Evolutionary conservation across 1,284 basidiomycete genomes (phyloP).

Genomic region (Gymnopus androsaceus): DNA sequence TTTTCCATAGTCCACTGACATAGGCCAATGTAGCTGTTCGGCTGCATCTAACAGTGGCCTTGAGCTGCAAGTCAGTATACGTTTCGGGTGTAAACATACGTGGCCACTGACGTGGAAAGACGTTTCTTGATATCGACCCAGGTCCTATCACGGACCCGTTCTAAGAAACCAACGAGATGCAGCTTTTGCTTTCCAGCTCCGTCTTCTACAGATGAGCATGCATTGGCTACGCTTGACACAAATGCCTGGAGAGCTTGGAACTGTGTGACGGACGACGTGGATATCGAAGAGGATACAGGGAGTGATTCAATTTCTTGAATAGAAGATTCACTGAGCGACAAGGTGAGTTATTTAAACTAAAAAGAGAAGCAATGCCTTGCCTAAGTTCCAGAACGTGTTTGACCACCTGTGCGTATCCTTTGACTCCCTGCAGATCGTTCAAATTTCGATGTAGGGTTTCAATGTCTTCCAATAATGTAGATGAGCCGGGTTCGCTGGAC

Average conservation of each 20-base stretch:
- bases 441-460: slow-evolving; percentile 73
- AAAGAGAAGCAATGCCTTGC: slow-evolving; percentile 44
- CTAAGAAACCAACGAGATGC: slow-evolving; percentile 59
- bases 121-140: slow-evolving; percentile 74
- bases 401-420: slow-evolving; percentile 75
- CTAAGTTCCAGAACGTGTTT: slow-evolving; percentile 73
- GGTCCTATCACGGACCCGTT: slow-evolving; percentile 61
- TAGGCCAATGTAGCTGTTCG: slow-evolving; percentile 83
- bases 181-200: slow-evolving; percentile 46
- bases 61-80: slow-evolving; percentile 17
- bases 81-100: background rate
- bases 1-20: slow-evolving; percentile 62
- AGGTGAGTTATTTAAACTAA: background rate
- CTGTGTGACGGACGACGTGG: slow-evolving; percentile 49
- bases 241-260: slow-evolving; percentile 67
- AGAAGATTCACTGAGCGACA: slow-evolving; percentile 53
- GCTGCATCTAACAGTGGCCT: slow-evolving; percentile 66
- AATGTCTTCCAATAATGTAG: slow-evolving; percentile 79
- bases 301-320: slow-evolving; percentile 45
- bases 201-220: slow-evolving; percentile 50
- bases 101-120: slow-evolving; percentile 60
- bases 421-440: slow-evolving; percentile 73
- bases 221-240: slow-evolving; percentile 46
- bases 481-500: slow-evolving; percentile 43
- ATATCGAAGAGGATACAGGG: slow-evolving; percentile 39